phyloP scores from a whole-genome alignment of 192 early-diverging fungal species.

The Radiomyces spectabilis region DNA sequence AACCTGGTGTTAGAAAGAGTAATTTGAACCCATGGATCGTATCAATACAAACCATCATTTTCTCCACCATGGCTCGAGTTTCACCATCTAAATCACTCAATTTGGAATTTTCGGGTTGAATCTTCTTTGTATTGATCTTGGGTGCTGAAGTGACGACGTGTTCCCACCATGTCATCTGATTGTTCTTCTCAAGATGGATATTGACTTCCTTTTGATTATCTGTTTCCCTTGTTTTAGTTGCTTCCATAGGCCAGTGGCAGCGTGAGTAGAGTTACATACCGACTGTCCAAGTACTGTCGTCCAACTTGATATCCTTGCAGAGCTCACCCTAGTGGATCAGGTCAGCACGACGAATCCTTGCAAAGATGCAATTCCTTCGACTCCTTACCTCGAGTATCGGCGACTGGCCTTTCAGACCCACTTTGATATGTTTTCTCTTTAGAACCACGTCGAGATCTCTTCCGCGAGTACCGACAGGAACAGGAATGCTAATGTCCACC shows the following conservation, averaged over 20 bases:
- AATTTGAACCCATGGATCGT: neutral
- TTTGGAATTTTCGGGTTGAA: constrained; percentile 86
- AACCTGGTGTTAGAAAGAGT: neutral
- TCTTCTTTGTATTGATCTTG: constrained; percentile 81
- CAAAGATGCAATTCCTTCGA: neutral
- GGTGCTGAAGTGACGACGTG: constrained; percentile 75
- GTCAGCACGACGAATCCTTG: neutral
- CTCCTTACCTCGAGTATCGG: constrained; percentile 63
- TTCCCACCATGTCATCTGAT: constrained; percentile 84
- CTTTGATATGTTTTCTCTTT: constrained; percentile 56
- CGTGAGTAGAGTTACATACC: too few relatives aligned
- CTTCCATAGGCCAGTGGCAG: too few relatives aligned
- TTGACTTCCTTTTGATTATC: constrained; percentile 64
- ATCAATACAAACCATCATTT: constrained; percentile 75
- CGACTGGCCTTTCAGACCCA: constrained; percentile 62
- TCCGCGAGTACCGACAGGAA: constrained; percentile 65
- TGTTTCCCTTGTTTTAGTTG: too few relatives aligned
- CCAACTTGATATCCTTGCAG: constrained; percentile 57
- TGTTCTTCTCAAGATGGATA: constrained; percentile 81
- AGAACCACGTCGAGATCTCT: constrained; percentile 61
- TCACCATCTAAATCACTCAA: constrained; percentile 83
- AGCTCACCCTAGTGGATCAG: constrained; percentile 51
- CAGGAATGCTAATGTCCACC: constrained; percentile 64
- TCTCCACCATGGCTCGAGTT: constrained; percentile 87
- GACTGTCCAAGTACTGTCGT: constrained; percentile 78